Evolutionary conservation across 2,329 filamentous ascomycete species (phyloP).

Genomic region (Alternaria viburni): DNA sequence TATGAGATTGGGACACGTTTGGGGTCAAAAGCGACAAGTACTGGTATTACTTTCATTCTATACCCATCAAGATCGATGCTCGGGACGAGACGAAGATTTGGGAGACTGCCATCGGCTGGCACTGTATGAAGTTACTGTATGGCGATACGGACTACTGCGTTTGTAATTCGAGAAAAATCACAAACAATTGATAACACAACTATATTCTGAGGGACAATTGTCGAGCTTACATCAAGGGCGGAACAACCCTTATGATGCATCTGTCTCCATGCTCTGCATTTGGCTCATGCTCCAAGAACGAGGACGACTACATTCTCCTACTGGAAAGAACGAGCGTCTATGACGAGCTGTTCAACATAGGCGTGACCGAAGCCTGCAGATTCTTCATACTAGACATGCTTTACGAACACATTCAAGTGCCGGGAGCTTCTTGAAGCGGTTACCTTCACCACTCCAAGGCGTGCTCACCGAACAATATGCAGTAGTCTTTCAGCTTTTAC

Average conservation of each 20-base stretch:
- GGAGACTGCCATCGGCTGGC: conserved; percentile 10
- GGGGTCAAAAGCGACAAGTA: conserved; percentile 26
- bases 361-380: not conserved
- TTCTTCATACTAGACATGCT: not conserved
- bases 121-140: conserved; percentile 14
- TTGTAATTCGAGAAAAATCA: conserved; percentile 11
- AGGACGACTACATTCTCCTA: not conserved
- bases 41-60: conserved; percentile 30
- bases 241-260: no score
- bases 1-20: conserved; percentile 2
- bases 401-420: not conserved
- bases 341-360: not conserved
- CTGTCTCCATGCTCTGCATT: no score
- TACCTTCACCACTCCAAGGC: not conserved
- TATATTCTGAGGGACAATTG: not conserved
- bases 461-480: not conserved
- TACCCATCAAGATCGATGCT: conserved; percentile 37
- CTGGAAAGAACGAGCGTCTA: not conserved
- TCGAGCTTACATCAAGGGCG: no score
- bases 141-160: conserved; percentile 11
- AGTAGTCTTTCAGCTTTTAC: not conserved
- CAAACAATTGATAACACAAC: conserved; percentile 5
- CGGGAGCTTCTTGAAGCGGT: not conserved
- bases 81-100: conserved; percentile 18
- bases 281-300: no score